These are phyloP conservation scores for Truncatella angustata DNA, from an alignment of 2,329 filamentous ascomycete genomes.

Conservation along the genomic window DNA sequence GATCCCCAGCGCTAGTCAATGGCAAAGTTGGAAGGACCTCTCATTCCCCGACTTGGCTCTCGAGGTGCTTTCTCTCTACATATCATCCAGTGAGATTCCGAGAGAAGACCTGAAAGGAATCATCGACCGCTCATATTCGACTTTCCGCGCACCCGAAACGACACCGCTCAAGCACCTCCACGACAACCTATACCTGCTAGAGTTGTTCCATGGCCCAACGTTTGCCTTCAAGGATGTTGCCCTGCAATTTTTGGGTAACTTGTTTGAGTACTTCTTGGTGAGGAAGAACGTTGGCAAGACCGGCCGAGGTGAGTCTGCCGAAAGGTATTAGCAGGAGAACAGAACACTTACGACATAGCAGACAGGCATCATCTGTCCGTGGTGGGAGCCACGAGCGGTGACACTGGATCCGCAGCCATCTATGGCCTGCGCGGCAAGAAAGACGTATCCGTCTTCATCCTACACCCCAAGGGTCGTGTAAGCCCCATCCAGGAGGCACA, in stretches of 20 bases:
- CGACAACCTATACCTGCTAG: conserved; percentile 78
- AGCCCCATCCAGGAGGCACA: conserved; percentile 92
- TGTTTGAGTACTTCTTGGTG: conserved; percentile 86
- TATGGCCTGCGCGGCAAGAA: conserved; percentile 94
- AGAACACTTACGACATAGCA: conserved; percentile 20
- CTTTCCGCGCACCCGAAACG: conserved; percentile 77
- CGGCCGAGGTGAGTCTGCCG: conserved; percentile 42
- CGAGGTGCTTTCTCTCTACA: conserved; percentile 83
- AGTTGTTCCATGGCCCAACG: conserved; percentile 94
- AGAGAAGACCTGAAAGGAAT: conserved; percentile 76
- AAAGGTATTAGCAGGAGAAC: not conserved
- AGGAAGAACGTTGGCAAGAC: conserved; percentile 70
- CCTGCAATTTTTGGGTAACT: conserved; percentile 90
- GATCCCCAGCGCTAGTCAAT: conserved; percentile 58
- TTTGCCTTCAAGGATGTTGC: conserved; percentile 96
- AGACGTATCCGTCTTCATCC: conserved; percentile 93
- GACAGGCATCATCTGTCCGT: conserved; percentile 80
- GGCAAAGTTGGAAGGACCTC: conserved; percentile 74
- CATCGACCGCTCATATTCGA: conserved; percentile 81
- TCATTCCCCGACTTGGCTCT: conserved; percentile 80
- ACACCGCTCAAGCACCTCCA: conserved; percentile 80
- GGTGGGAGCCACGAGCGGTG: conserved; percentile 81
- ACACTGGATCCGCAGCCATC: conserved; percentile 92
- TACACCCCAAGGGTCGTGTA: conserved; percentile 87
- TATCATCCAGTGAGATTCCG: conserved; percentile 81